These are phyloP conservation scores for Salix dunnii DNA, from an alignment of 345 rosid species.

Conservation along the genomic window DNA sequence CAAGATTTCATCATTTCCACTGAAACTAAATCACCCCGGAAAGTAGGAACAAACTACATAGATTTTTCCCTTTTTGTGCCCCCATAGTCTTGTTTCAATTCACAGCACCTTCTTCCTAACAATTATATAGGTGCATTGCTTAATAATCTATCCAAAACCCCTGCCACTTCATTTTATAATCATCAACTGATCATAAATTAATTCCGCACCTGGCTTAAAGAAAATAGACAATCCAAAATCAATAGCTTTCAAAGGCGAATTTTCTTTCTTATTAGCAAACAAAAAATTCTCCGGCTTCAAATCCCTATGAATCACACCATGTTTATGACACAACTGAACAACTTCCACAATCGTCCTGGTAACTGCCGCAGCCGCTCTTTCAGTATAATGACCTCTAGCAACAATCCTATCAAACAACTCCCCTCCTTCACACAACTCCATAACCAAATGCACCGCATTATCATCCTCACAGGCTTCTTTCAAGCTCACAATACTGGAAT, in stretches of 20 bases:
- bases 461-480: slow-evolving; percentile 98
- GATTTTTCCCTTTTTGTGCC: background rate
- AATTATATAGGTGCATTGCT: background rate
- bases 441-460: slow-evolving; percentile 93
- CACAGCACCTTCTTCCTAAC: too few relatives aligned
- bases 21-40: background rate
- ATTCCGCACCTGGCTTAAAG: slow-evolving; percentile 85
- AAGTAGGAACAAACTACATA: background rate
- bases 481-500: slow-evolving; percentile 82
- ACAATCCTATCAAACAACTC: slow-evolving; percentile 99
- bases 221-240: slow-evolving; percentile 98
- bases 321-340: slow-evolving; percentile 91
- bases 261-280: slow-evolving; percentile 97
- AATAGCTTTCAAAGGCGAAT: slow-evolving; percentile 95
- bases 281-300: slow-evolving; percentile 98
- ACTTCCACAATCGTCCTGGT: slow-evolving; percentile 91
- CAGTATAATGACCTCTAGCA: slow-evolving; percentile 95
- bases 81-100: background rate
- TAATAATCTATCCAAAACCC: background rate
- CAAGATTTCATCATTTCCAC: background rate
- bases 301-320: slow-evolving; percentile 96
- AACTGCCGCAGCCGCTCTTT: slow-evolving; percentile 93
- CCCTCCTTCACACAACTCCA: slow-evolving; percentile 99
- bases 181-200: background rate
- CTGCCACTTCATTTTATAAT: background rate